Percentiles rank a stretch among this genome's conserved stretches.
Conservation (phyloP, 345 rosid genomes). For the Geranium rotundifolium region DNA sequence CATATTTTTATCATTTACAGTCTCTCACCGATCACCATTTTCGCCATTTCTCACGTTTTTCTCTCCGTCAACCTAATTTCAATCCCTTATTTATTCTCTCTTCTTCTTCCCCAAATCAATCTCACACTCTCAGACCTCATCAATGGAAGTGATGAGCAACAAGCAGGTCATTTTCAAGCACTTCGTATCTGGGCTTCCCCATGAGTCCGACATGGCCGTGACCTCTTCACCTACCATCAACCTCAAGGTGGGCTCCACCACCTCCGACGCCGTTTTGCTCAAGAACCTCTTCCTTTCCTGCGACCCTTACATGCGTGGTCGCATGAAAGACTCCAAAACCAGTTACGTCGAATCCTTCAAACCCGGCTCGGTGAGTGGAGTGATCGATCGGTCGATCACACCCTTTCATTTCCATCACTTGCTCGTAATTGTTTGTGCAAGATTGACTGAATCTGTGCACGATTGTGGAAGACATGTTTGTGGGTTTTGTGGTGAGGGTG, state of each 20-base stretch:
- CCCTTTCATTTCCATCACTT: not conserved
- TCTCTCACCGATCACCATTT: too few species aligned
- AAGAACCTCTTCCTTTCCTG: constrained; percentile 4
- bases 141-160: constrained; percentile 12
- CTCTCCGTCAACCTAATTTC: too few species aligned
- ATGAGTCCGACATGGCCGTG: constrained; percentile 25
- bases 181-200: constrained; percentile 6
- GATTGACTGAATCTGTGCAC: too few species aligned
- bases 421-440: too few species aligned
- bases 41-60: too few species aligned
- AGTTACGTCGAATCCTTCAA: not conserved
- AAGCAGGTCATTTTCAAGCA: constrained; percentile 25
- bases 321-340: not conserved
- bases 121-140: not conserved
- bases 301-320: constrained; percentile 10
- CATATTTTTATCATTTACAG: too few species aligned
- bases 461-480: too few species aligned
- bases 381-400: too few species aligned
- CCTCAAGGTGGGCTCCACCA: constrained; percentile 12
- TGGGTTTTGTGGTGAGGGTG: too few species aligned
- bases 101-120: not conserved
- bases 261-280: constrained; percentile 4
- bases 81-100: not conserved
- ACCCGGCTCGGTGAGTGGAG: constrained; percentile 8
- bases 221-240: constrained; percentile 6